These are phyloP conservation scores for Candida qinlingensis DNA, from an alignment of 805 yeast genomes.

Conservation along the genomic window DNA sequence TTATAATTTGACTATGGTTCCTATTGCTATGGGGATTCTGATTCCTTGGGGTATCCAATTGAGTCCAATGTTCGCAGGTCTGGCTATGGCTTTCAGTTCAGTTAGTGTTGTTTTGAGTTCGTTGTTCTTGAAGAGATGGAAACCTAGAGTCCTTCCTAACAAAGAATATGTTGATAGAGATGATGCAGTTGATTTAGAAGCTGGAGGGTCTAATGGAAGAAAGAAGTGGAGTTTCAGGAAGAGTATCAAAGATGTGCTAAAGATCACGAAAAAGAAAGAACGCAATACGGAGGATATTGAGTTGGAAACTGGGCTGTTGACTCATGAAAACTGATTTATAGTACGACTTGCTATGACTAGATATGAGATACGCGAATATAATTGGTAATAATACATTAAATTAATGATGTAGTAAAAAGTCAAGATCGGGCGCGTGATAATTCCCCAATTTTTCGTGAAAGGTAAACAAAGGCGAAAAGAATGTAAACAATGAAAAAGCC, in stretches of 20 bases:
- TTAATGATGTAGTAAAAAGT: too few species aligned
- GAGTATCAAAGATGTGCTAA: conserved; percentile 13
- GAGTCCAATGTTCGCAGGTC: conserved; percentile 86
- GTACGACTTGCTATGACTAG: too few species aligned
- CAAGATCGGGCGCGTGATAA: too few species aligned
- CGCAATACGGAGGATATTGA: conserved; percentile 15
- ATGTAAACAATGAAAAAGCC: too few species aligned
- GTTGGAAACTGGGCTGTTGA: conserved; percentile 16
- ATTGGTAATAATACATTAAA: too few species aligned
- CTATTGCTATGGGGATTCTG: conserved; percentile 91
- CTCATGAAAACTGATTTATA: neutral
- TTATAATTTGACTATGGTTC: conserved; percentile 81
- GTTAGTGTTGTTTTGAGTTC: conserved; percentile 85
- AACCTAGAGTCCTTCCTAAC: conserved; percentile 22
- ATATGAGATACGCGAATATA: too few species aligned
- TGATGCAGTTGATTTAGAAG: conserved; percentile 14
- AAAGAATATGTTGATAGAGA: conserved; percentile 3
- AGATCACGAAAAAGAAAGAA: conserved; percentile 5
- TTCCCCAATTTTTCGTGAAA: too few species aligned
- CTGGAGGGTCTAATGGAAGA: conserved; percentile 6
- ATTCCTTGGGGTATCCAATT: conserved; percentile 71
- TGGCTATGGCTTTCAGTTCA: conserved; percentile 91
- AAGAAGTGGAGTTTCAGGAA: conserved; percentile 13
- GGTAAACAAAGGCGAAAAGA: too few species aligned
- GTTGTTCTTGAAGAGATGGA: conserved; percentile 65